Conservation (phyloP, 2,329 filamentous ascomycete species). For the Aspergillus tamarii region DNA sequence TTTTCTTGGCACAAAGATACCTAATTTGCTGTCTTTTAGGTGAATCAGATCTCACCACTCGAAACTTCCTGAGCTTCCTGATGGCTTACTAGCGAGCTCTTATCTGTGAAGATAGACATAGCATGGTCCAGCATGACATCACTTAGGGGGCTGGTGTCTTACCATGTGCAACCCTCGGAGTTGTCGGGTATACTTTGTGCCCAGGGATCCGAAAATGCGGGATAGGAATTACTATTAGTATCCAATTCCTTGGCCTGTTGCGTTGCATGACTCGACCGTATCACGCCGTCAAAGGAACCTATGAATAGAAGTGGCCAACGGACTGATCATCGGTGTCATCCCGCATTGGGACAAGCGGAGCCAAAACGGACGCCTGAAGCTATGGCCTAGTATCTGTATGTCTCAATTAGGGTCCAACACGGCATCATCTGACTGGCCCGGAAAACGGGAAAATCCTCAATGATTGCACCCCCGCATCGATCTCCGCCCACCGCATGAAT, state of each 20-base stretch:
- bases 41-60: neutral
- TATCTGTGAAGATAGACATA: neutral
- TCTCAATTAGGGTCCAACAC: slow-evolving; percentile 1
- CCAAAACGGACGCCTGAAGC: neutral
- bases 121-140: neutral
- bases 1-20: neutral
- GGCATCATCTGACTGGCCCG: slow-evolving; percentile 3
- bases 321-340: slow-evolving; percentile 1
- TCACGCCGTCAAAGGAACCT: neutral
- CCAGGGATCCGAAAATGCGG: neutral
- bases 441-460: neutral
- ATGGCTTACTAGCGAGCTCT: too few species aligned
- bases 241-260: neutral
- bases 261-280: neutral
- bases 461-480: slow-evolving; percentile 1
- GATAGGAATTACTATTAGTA: too few species aligned
- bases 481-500: neutral
- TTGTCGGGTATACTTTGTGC: neutral
- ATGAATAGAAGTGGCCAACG: neutral
- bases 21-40: neutral
- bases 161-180: neutral
- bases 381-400: slow-evolving; percentile 3
- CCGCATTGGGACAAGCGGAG: neutral
- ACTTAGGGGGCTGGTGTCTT: neutral
- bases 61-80: neutral